Base-by-base conservation (phyloP, 163 green algal species). In the Prototheca stagnorum region DNA sequence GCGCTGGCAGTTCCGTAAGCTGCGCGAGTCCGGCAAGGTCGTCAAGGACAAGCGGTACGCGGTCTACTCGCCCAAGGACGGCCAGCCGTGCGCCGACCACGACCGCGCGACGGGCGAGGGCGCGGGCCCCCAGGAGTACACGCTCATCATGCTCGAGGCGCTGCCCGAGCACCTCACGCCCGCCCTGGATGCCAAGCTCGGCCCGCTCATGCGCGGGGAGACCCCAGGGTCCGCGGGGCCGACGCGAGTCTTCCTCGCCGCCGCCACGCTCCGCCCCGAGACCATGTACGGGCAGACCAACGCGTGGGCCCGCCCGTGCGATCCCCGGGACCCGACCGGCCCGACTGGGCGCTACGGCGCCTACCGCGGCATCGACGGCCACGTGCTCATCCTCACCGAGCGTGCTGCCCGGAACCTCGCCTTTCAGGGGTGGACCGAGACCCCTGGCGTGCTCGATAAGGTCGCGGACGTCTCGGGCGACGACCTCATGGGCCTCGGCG, bases 261-360 rank as follows among this genome's bases (percentile, higher is more conserved):
- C 88, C 2, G 89, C 88, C 34, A 98, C 89, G 19, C 74, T 98
- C 54, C 73, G 89, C 0, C 85, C 88, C 0, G 89, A 98, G 72
- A 98, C 89, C 16, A 97, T 98, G 88, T 94, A 93, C 53, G 89
- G 89, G 25, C 86, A 97, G 74, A 95, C 85, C 49, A 98, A 98
- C 70, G 85, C 67, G 62, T 98, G 89, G 89, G 77, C 81, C n/a
- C 74, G 97, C 61, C 89, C 89, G 0, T 80, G 93, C 21, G 42
- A 49, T 17, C 42, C 42, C 42, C 35, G 35, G 42, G 22, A 35
- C 24, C 42, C 42, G 4, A 25, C 21, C 42, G 22, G 11, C 22
- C 25, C 35, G 11, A n/a, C 14, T 77, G 89, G 33, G 24, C 53
- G 89, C 33, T 97, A 97, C 54, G 88, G 77, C 34, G 88, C 82